Conservation (phyloP, 2,329 filamentous ascomycete species). For the Xylaria sp. region DNA sequence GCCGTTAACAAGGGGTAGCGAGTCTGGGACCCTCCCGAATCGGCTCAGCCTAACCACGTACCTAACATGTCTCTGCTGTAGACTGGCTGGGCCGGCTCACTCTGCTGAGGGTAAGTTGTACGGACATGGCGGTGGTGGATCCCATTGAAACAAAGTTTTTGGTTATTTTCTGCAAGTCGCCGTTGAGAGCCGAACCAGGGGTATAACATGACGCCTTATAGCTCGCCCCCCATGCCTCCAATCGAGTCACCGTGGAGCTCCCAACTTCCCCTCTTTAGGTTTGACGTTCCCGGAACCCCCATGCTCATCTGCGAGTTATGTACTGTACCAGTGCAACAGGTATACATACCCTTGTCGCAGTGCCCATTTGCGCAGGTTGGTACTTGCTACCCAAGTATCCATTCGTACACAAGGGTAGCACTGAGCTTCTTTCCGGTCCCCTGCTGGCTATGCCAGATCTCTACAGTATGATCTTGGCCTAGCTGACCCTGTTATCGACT, state of each 20-base stretch:
- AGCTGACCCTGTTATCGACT: conserved; percentile 6
- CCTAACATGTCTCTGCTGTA: conserved; percentile 11
- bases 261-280: conserved; percentile 20
- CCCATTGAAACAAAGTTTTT: conserved; percentile 38
- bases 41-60: conserved; percentile 26
- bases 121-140: conserved; percentile 30
- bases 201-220: conserved; percentile 40
- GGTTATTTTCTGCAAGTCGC: conserved; percentile 41
- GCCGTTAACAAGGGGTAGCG: conserved; percentile 7
- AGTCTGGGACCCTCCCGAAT: conserved; percentile 5
- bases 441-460: conserved; percentile 24
- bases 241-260: conserved; percentile 18
- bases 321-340: conserved; percentile 9
- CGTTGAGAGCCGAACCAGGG: conserved; percentile 36
- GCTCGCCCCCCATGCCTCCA: conserved; percentile 24
- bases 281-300: conserved; percentile 27
- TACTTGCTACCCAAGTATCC: not conserved
- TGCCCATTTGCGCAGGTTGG: not conserved
- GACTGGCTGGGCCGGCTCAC: conserved; percentile 29
- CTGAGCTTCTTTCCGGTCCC: conserved; percentile 6
- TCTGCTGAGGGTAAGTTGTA: conserved; percentile 24
- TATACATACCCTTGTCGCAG: not conserved
- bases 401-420: conserved; percentile 6
- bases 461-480: too few species aligned
- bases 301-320: conserved; percentile 6